phyloP scores from a whole-genome alignment of 805 yeast species.

The Yamadazyma olivae region DNA sequence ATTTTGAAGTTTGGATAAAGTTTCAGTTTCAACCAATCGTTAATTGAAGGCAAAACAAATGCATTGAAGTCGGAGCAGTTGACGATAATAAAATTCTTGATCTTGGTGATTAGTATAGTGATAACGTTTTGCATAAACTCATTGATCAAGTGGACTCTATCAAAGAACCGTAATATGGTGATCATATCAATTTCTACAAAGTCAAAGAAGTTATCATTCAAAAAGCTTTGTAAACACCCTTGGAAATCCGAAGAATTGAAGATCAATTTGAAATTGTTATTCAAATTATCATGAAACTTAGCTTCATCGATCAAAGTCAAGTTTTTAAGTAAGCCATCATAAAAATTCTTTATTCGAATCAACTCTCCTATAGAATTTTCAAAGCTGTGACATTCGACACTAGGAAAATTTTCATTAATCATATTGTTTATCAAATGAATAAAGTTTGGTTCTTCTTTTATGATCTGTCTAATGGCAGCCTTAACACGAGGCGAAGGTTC shows the following conservation, averaged over 20 bases:
- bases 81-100: constrained; percentile 25
- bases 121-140: constrained; percentile 29
- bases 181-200: constrained; percentile 2
- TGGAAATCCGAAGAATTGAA: constrained; percentile 8
- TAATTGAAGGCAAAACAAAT: constrained; percentile 31
- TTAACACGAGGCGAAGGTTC: constrained; percentile 32
- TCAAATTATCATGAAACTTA: constrained; percentile 26
- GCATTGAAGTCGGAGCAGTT: constrained; percentile 37
- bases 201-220: constrained; percentile 9
- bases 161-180: constrained; percentile 14
- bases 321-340: constrained; percentile 19
- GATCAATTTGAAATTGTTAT: constrained; percentile 22
- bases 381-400: background rate
- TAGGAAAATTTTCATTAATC: constrained; percentile 15
- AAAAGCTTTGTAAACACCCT: constrained; percentile 9
- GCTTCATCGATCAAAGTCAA: constrained; percentile 17
- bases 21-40: constrained; percentile 35
- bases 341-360: constrained; percentile 19
- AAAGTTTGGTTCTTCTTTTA: constrained; percentile 31
- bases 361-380: constrained; percentile 9
- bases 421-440: constrained; percentile 31
- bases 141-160: constrained; percentile 19
- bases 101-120: constrained; percentile 33
- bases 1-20: constrained; percentile 35
- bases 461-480: constrained; percentile 34